These are phyloP conservation scores for Chlorella vulgaris DNA, from an alignment of 139 green algal genomes.

Conservation along the genomic window DNA sequence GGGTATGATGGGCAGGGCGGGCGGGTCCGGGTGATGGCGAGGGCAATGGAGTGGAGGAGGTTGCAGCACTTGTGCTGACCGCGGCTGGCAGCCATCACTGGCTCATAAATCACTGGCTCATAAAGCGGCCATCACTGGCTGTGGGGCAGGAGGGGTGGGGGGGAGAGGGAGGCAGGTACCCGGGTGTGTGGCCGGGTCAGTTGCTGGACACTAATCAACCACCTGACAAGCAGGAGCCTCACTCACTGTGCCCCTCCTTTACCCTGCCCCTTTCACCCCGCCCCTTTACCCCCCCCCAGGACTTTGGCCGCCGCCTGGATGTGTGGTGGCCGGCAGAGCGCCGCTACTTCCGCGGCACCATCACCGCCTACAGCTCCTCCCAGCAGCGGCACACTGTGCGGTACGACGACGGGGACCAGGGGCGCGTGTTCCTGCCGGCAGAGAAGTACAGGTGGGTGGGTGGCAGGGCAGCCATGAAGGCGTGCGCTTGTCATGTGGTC, in stretches of 20 bases:
- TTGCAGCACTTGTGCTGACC: too few relatives aligned
- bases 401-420: conserved; percentile 77
- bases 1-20: not conserved
- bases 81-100: too few relatives aligned
- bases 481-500: not conserved
- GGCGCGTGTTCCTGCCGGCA: conserved; percentile 57
- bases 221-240: not conserved
- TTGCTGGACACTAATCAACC: not conserved
- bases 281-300: conserved; percentile 11
- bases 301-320: conserved; percentile 55
- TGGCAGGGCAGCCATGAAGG: not conserved
- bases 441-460: conserved; percentile 42
- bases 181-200: too few relatives aligned
- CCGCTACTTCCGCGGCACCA: conserved; percentile 71
- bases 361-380: conserved; percentile 64
- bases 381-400: conserved; percentile 68
- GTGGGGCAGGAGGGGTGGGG: too few relatives aligned
- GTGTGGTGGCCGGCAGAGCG: conserved; percentile 80
- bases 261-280: not conserved
- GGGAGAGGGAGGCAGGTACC: too few relatives aligned
- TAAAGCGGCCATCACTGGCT: too few relatives aligned
- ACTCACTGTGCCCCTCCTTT: not conserved
- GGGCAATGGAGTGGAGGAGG: too few relatives aligned
- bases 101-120: too few relatives aligned
- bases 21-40: too few relatives aligned